A percentile compares a stretch with the other conserved stretches of the same genome.
Conservation (phyloP, 2,329 filamentous ascomycete species). For the Fusarium redolens region DNA sequence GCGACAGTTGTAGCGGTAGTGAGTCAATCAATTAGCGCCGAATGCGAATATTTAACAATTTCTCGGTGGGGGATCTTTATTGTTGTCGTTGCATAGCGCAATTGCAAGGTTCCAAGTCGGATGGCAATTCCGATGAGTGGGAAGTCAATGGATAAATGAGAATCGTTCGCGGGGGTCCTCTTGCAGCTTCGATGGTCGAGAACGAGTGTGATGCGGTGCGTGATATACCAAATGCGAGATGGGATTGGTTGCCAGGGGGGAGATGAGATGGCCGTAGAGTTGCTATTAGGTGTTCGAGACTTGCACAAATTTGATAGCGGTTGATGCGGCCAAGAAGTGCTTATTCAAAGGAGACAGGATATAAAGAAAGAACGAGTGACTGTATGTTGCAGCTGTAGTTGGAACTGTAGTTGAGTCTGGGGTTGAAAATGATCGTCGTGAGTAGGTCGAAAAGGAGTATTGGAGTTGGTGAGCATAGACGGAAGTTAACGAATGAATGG, state of each 20-base stretch:
- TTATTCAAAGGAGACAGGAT: not conserved
- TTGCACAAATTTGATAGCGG: constrained; percentile 10
- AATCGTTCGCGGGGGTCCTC: constrained; percentile 8
- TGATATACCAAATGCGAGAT: constrained; percentile 19
- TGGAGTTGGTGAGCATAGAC: not conserved
- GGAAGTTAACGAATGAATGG: constrained; percentile 11
- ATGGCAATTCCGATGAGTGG: not conserved
- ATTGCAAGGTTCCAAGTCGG: not conserved
- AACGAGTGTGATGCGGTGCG: constrained; percentile 23
- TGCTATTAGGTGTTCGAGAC: constrained; percentile 3
- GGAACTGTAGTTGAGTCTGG: constrained; percentile 7
- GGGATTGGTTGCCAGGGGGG: constrained; percentile 32
- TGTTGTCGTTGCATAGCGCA: constrained; percentile 26
- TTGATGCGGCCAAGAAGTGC: constrained; percentile 7
- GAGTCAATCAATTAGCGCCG: not conserved
- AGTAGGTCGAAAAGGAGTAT: constrained; percentile 17
- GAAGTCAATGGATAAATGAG: constrained; percentile 25
- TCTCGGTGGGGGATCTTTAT: constrained; percentile 7
- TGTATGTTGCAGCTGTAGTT: not conserved
- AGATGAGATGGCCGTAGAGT: constrained; percentile 31
- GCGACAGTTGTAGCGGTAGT: constrained; percentile 3
- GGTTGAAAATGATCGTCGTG: constrained; percentile 33
- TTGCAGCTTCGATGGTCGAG: constrained; percentile 13
- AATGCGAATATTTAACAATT: constrained; percentile 15
- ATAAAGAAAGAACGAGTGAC: constrained; percentile 15